Evolutionary conservation across 306 rosid species (phyloP), one percentile per base, ranked within the genome.

Genomic region (Medicago lupulina): DNA sequence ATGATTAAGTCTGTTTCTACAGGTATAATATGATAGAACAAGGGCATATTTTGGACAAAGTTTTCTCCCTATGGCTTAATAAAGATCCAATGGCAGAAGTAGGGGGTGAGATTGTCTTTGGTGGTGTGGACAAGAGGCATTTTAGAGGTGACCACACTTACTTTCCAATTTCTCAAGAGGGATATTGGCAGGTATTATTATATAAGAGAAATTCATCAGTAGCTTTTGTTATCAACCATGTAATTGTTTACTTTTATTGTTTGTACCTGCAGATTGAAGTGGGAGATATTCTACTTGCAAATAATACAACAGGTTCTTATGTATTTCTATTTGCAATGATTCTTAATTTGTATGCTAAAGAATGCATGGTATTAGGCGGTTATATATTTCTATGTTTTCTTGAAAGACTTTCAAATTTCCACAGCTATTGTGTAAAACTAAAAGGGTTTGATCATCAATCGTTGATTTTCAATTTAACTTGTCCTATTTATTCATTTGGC

Each of bases 61-160:
- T 85, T 41, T 81, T 85, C 76, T 81, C 88, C 17, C 46, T 85
- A 74, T 85, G 88, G 86, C 61, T 85, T 55, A 81, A 79, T 75
- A 69, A 66, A 18, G 77, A 81, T 6, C 79, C 86, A 40, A 13
- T 17, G 75, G 78, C 47, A 50, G n/a, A 85, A 46, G 44, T 83
- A 53, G 86, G 88, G 40, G 88, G 88, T 70, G 88, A 85, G 82
- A 78, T 85, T 78, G 71, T 85, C 67, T 85, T 85, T 78, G 97
- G 97, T 66, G 97, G 97, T 63, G 65, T 86, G 81, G 92, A 89
- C 63, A 80, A 76, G 73, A 86, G 80, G 61, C 94, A 79, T 74
- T 91, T 89, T 78, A 83, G 69, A 58, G 97, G 94, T 51, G 89
- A 89, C 13, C 97, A 89, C 71, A 91, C 86, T 28, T 89, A 87